Evolutionary conservation across 2,329 filamentous ascomycete species (phyloP).

Genomic region (Trichoderma sp.): DNA sequence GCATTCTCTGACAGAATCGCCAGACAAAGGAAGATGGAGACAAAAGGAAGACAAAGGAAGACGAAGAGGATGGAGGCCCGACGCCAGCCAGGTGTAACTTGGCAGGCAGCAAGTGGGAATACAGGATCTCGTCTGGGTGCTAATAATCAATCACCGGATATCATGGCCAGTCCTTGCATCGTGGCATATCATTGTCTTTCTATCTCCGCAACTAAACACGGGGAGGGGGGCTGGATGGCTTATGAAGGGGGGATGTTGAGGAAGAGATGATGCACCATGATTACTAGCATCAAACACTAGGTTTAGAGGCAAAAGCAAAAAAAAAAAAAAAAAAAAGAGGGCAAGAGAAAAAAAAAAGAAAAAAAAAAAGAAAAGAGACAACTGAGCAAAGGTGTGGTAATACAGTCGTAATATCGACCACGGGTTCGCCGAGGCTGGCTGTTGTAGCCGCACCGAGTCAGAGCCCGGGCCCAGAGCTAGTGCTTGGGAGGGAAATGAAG

Average conservation of each 20-base stretch:
- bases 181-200: background rate
- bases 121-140: background rate
- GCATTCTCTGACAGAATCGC: background rate
- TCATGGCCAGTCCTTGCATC: background rate
- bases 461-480: background rate
- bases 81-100: background rate
- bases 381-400: background rate
- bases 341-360: background rate
- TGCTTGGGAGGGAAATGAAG: background rate
- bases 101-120: background rate
- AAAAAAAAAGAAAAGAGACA: background rate
- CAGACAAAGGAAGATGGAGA: background rate
- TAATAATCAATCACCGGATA: background rate
- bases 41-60: background rate
- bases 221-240: background rate
- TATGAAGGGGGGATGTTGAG: background rate
- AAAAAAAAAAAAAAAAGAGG: background rate
- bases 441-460: background rate
- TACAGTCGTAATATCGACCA: slow-evolving; percentile 4
- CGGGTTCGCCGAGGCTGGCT: background rate
- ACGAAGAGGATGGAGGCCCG: background rate
- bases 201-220: background rate
- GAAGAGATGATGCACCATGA: background rate
- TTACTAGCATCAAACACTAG: background rate
- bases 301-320: background rate